These are phyloP conservation scores for Earliella scabrosa DNA, from an alignment of 1,284 basidiomycete species.

Conservation along the genomic window DNA sequence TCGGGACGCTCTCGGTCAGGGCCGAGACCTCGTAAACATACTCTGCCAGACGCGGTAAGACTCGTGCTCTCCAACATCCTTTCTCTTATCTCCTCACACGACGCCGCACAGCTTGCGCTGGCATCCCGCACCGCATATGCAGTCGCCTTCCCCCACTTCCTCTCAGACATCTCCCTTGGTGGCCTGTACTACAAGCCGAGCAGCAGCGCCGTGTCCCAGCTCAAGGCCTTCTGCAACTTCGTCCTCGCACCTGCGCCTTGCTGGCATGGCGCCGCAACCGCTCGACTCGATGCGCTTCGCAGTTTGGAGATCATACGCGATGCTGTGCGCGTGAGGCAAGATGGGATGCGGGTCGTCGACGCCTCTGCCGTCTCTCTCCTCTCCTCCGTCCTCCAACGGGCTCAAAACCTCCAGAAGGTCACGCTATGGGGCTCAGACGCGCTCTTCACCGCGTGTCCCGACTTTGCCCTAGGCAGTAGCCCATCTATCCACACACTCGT, in stretches of 20 bases:
- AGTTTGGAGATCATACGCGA: slow-evolving; percentile 24
- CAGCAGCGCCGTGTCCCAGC: slow-evolving; percentile 21
- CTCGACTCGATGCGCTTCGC: slow-evolving; percentile 17
- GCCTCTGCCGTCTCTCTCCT: slow-evolving; percentile 14
- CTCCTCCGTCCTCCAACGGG: slow-evolving; percentile 15
- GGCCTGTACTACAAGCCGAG: slow-evolving; percentile 24
- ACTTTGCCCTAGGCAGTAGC: slow-evolving; percentile 15
- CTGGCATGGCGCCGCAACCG: slow-evolving; percentile 19
- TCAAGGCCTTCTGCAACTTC: slow-evolving; percentile 25
- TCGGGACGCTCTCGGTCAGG: no score
- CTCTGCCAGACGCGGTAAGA: no score
- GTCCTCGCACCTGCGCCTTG: slow-evolving; percentile 19
- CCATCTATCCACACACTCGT: slow-evolving; percentile 21
- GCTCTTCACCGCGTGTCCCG: slow-evolving; percentile 21
- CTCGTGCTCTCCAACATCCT: slow-evolving; percentile 23
- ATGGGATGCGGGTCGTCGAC: slow-evolving; percentile 19
- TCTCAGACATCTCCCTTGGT: slow-evolving; percentile 21
- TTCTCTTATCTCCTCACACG: slow-evolving; percentile 14
- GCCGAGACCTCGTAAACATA: no score
- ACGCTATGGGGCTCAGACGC: slow-evolving; percentile 26
- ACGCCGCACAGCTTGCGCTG: slow-evolving; percentile 21
- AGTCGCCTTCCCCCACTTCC: slow-evolving; percentile 21
- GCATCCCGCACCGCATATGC: slow-evolving; percentile 20
- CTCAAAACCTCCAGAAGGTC: slow-evolving; percentile 20
- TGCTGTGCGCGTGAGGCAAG: slow-evolving; percentile 19